phyloP scores from a whole-genome alignment of 305 asterid genomes.

The Rubia peregrina region DNA sequence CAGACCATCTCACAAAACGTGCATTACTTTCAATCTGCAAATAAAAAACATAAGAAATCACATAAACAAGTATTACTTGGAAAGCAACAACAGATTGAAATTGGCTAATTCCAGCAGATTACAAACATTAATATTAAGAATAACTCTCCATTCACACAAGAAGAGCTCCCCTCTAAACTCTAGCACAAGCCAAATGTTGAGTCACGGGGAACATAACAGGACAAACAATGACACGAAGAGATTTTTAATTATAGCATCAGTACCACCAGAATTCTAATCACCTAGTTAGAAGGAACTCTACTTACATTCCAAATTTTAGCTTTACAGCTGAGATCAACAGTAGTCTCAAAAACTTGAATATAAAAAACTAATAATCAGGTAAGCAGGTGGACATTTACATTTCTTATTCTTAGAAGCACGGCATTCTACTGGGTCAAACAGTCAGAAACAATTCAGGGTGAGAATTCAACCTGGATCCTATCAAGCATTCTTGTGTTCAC shows the following conservation, averaged over 20 bases:
- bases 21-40: constrained; percentile 66
- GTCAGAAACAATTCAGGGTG: background rate
- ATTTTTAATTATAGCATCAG: background rate
- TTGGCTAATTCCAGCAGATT: background rate
- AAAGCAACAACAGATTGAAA: background rate
- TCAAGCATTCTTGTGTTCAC: background rate
- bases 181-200: too few species aligned
- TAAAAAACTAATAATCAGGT: background rate
- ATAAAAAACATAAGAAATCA: constrained; percentile 3
- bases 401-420: background rate
- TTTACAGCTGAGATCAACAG: background rate
- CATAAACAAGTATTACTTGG: background rate
- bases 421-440: background rate
- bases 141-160: background rate
- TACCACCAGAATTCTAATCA: background rate
- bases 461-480: background rate
- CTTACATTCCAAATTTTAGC: too few species aligned
- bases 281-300: background rate
- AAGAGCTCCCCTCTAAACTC: background rate
- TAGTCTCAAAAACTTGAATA: background rate
- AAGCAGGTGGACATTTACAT: background rate
- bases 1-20: constrained; percentile 78
- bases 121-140: background rate
- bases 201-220: background rate
- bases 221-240: background rate